Percentiles rank a stretch among this genome's conserved stretches.
phyloP scores from a whole-genome alignment of 2,329 filamentous ascomycete species.

The Alternaria ethzedia region DNA sequence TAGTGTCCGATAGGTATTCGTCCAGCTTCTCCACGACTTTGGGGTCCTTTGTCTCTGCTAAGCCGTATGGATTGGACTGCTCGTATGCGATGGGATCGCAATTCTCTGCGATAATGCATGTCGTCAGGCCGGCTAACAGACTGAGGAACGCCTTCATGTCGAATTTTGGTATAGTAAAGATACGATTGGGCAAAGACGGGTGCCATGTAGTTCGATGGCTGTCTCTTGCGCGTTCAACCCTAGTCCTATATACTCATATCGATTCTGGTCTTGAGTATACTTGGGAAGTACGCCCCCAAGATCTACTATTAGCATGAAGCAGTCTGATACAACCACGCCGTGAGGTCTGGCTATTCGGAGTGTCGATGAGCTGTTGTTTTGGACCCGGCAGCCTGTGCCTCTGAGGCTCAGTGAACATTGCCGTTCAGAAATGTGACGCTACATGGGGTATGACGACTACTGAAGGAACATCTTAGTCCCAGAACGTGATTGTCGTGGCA shows the following conservation, averaged over 20 bases:
- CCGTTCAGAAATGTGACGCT: not conserved
- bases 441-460: not conserved
- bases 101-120: not conserved
- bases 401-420: not conserved
- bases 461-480: not conserved
- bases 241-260: not conserved
- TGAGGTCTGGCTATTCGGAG: not conserved
- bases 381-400: not conserved
- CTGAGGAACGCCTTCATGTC: not conserved
- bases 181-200: not conserved
- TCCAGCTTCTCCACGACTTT: not conserved
- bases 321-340: not conserved
- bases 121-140: not conserved
- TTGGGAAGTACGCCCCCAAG: not conserved
- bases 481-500: not conserved
- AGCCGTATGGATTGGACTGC: not conserved
- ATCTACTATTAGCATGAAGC: not conserved
- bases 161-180: not conserved
- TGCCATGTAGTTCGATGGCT: not conserved
- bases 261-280: not conserved
- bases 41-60: not conserved
- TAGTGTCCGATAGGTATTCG: not conserved
- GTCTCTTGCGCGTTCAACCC: not conserved
- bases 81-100: not conserved
- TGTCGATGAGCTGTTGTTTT: not conserved